A percentile compares a stretch with the other conserved stretches of the same genome.
Conservation (phyloP, 441 rosid species). For the Croton laevigatus region DNA sequence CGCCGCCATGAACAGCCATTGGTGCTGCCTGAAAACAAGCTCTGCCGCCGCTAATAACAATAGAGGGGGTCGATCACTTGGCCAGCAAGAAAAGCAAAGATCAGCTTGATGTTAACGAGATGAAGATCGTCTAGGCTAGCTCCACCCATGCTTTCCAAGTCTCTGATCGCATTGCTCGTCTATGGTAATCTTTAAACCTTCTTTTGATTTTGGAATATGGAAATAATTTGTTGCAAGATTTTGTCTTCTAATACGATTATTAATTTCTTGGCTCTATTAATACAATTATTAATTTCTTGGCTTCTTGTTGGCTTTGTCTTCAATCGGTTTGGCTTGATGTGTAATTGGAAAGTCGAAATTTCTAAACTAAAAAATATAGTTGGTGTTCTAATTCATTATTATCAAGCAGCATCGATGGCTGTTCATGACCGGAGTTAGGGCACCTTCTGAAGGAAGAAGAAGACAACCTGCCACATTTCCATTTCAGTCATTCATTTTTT, state of each 20-base stretch:
- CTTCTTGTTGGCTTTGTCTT: neutral
- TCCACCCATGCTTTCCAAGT: constrained; percentile 70
- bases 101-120: constrained; percentile 70
- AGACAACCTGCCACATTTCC: too few relatives aligned
- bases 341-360: neutral
- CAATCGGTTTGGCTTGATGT: neutral
- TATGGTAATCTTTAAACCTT: constrained; percentile 42
- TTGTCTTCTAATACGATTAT: neutral
- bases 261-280: neutral
- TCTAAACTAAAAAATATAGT: too few relatives aligned
- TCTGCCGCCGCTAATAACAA: too few relatives aligned
- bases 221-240: too few relatives aligned
- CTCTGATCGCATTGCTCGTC: constrained; percentile 80
- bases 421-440: too few relatives aligned
- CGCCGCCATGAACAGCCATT: too few relatives aligned
- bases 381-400: too few relatives aligned
- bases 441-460: too few relatives aligned
- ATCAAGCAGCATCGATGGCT: too few relatives aligned
- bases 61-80: constrained; percentile 59
- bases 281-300: too few relatives aligned
- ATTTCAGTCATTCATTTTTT: too few relatives aligned
- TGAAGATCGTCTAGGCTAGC: constrained; percentile 96
- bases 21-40: too few relatives aligned
- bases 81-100: constrained; percentile 72
- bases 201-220: neutral